Evolutionary conservation across 768 basidiomycete genomes (phyloP).

Genomic region (Russula olivacea): DNA sequence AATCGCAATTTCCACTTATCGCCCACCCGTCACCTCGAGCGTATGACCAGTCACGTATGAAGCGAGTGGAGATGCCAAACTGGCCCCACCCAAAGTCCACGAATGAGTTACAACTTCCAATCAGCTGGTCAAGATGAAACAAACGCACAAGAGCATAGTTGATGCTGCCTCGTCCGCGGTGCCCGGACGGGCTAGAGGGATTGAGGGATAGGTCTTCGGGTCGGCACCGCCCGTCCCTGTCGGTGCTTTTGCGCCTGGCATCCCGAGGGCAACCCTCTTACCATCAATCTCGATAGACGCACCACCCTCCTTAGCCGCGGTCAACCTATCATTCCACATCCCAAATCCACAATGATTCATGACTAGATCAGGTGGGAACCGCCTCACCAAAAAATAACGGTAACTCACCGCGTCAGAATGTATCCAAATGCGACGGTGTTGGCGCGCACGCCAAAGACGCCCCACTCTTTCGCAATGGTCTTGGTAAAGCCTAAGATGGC

Average conservation of each 20-base stretch:
- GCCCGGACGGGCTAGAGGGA: constrained; percentile 66
- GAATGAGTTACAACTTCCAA: constrained; percentile 9
- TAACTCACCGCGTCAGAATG: constrained; percentile 62
- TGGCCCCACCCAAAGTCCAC: constrained; percentile 29
- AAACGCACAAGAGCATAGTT: constrained; percentile 67
- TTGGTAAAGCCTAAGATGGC: constrained; percentile 77
- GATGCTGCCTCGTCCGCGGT: constrained; percentile 72
- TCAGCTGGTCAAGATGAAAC: neutral
- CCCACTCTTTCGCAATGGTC: constrained; percentile 87
- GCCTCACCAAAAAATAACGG: neutral
- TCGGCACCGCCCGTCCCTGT: constrained; percentile 35
- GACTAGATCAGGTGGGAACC: neutral
- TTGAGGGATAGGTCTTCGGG: constrained; percentile 37
- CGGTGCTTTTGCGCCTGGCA: constrained; percentile 50
- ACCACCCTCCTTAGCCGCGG: constrained; percentile 73
- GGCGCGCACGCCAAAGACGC: constrained; percentile 71
- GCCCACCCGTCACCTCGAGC: constrained; percentile 76
- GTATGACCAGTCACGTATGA: constrained; percentile 81
- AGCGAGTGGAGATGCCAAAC: constrained; percentile 72
- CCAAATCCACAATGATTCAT: neutral
- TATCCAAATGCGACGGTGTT: constrained; percentile 77
- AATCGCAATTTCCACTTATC: constrained; percentile 19
- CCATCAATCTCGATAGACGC: constrained; percentile 72
- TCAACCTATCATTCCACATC: constrained; percentile 44
- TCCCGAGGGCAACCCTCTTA: constrained; percentile 77